Evolutionary conservation across 129 eudicot genomes (phyloP).

Genomic region (Smallanthus sonchifolius): DNA sequence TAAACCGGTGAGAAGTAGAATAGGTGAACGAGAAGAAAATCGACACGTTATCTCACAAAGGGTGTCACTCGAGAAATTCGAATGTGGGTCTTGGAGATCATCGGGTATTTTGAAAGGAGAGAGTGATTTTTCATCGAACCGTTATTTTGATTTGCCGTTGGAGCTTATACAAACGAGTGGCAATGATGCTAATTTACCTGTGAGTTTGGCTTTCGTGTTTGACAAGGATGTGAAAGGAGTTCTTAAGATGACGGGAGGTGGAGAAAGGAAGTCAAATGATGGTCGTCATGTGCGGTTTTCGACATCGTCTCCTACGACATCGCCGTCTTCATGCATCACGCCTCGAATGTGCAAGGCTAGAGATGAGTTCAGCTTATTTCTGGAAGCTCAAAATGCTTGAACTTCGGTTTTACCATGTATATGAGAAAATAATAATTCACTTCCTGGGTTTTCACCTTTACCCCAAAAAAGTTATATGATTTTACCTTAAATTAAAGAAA

Average conservation of each 20-base stretch:
- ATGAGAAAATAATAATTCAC: too few species aligned
- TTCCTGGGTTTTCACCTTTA: too few species aligned
- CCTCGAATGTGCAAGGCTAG: conserved; percentile 50
- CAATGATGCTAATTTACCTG: conserved; percentile 62
- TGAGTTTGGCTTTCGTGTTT: conserved; percentile 64
- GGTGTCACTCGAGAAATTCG: conserved; percentile 79
- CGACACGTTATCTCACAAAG: conserved; percentile 48
- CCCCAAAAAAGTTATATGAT: too few species aligned
- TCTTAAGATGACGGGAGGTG: conserved; percentile 33
- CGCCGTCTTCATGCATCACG: conserved; percentile 45
- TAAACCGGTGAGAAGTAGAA: conserved; percentile 51
- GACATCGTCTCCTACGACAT: conserved; percentile 39
- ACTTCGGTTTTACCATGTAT: too few species aligned
- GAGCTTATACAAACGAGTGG: conserved; percentile 65
- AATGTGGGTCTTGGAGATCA: conserved; percentile 84
- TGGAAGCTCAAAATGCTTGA: conserved; percentile 74
- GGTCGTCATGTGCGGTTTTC: conserved; percentile 68
- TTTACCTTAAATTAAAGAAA: too few species aligned
- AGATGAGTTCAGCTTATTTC: conserved; percentile 59
- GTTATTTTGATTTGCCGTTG: conserved; percentile 74
- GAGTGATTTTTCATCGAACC: conserved; percentile 39
- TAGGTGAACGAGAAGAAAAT: conserved; percentile 25
- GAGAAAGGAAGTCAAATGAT: conserved; percentile 34
- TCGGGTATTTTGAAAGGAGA: conserved; percentile 43
- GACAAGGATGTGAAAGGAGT: conserved; percentile 67